Evolutionary conservation across 1,139 yeast species (phyloP), one percentile per base, ranked within the genome.

Genomic region (Kodamaea anthophila): DNA sequence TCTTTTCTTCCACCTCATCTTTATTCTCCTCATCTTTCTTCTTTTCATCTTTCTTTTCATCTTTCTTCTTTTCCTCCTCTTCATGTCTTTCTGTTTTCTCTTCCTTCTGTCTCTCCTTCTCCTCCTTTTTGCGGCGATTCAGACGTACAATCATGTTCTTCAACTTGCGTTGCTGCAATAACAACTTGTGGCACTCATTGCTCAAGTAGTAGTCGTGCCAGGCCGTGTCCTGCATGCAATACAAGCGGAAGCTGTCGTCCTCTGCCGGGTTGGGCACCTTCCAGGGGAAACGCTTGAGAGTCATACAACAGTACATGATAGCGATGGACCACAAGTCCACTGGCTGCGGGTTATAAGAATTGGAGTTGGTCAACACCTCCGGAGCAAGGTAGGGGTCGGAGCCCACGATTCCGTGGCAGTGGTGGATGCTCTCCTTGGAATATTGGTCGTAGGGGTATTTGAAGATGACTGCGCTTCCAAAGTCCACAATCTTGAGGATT

Each of bases 331-430:
- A 91, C 31, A 91, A 68, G 57, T 91, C 98, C 7, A 88, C 94
- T 2, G 87, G 84, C 48, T 84, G 86, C 3, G 98, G 96, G 51
- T 88, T 94, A 51, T 88, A 91, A 18, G 79, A 73, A 39, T 60
- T 58, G 34, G 76, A 70, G 32, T 74, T 72, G 18, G 70, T 72
- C 42, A 93, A 70, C 11, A 88, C 96, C 55, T 91, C 99, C 0
- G 99, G 98, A 1, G 98, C 97, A 48, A 91, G 70, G 51, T 91
- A 91, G 4, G 99, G 99, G 57, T 93, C 99, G 7, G 96, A 85
- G 5, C 99, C 99, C 32, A 91, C 96, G 40, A 91, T 81, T 5
- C 98, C 98, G 42, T 82, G 88, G 29, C 96, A 88, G 44, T 74
- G 71, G 26, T 86, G 86, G 30, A 85, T 68, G 29, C 72, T 74